These are phyloP conservation scores for Closterium sp. DNA, from an alignment of 139 green algal species.

Conservation along the genomic window DNA sequence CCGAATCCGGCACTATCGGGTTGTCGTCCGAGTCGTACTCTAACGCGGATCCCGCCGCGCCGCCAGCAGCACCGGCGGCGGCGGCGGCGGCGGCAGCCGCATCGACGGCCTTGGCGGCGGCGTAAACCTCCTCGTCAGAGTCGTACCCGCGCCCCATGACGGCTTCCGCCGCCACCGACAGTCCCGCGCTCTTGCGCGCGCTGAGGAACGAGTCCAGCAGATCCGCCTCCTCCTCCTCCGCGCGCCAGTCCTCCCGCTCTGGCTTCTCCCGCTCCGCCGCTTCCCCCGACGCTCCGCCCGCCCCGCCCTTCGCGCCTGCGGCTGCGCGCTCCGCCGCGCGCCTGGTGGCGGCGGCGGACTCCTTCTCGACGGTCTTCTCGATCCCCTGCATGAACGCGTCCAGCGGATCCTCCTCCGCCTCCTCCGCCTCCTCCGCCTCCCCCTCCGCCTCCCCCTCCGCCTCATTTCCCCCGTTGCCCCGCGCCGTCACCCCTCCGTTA, in stretches of 20 bases:
- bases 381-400: neutral
- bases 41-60: conserved; percentile 35
- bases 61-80: conserved; percentile 41
- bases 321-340: neutral
- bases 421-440: neutral
- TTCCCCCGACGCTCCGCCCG: conserved; percentile 2
- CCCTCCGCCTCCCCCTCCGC: neutral
- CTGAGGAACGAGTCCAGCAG: conserved; percentile 25
- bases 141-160: conserved; percentile 51
- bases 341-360: neutral
- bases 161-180: conserved; percentile 37
- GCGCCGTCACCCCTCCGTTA: neutral
- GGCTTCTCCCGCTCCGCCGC: neutral
- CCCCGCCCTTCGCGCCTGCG: neutral
- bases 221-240: conserved; percentile 54
- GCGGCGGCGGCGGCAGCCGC: conserved; percentile 10
- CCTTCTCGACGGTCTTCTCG: neutral
- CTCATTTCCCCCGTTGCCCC: too few relatives aligned
- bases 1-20: conserved; percentile 25
- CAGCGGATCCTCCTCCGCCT: neutral
- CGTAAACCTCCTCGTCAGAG: conserved; percentile 82
- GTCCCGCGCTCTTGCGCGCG: conserved; percentile 39
- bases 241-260: conserved; percentile 71
- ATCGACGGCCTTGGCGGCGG: conserved; percentile 49
- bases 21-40: conserved; percentile 57